Evolutionary conservation across 1,284 basidiomycete genomes (phyloP).

Genomic region (Microbotryomycetes sp.): DNA sequence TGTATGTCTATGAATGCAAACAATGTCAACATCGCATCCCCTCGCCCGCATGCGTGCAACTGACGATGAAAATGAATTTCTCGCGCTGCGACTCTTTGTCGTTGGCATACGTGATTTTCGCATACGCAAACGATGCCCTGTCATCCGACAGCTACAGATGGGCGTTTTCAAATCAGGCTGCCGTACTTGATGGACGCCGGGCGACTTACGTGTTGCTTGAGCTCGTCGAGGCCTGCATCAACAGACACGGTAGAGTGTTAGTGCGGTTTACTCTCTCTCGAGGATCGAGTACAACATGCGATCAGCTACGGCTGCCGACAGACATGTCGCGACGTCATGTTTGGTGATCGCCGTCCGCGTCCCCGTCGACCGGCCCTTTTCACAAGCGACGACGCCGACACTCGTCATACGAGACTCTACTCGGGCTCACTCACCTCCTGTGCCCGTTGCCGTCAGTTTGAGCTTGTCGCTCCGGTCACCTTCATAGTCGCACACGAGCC

Average conservation of each 20-base stretch:
- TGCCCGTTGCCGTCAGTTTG: slow-evolving; percentile 17
- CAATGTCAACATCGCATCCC: too few species aligned
- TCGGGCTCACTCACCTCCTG: neutral
- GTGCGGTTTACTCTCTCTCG: too few species aligned
- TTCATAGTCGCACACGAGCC: slow-evolving; percentile 26
- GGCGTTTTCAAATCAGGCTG: too few species aligned
- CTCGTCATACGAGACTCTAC: too few species aligned
- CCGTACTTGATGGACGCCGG: neutral
- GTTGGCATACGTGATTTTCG: slow-evolving; percentile 27
- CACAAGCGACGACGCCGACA: too few species aligned
- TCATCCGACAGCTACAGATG: slow-evolving; percentile 7
- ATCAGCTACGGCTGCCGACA: too few species aligned
- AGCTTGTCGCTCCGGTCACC: slow-evolving; percentile 14
- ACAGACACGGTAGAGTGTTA: too few species aligned
- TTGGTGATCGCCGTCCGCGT: neutral
- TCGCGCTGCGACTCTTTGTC: slow-evolving; percentile 29
- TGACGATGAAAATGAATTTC: slow-evolving; percentile 26
- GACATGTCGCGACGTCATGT: neutral
- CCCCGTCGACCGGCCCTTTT: neutral
- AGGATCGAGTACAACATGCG: too few species aligned
- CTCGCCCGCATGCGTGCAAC: too few species aligned
- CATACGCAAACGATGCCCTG: slow-evolving; percentile 25
- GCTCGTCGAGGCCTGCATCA: slow-evolving; percentile 18
- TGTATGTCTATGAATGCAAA: too few species aligned
- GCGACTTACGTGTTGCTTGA: slow-evolving; percentile 9